These are phyloP conservation scores for Plectosphaerella cucumerina DNA, from an alignment of 2,329 filamentous ascomycete genomes.

Conservation along the genomic window DNA sequence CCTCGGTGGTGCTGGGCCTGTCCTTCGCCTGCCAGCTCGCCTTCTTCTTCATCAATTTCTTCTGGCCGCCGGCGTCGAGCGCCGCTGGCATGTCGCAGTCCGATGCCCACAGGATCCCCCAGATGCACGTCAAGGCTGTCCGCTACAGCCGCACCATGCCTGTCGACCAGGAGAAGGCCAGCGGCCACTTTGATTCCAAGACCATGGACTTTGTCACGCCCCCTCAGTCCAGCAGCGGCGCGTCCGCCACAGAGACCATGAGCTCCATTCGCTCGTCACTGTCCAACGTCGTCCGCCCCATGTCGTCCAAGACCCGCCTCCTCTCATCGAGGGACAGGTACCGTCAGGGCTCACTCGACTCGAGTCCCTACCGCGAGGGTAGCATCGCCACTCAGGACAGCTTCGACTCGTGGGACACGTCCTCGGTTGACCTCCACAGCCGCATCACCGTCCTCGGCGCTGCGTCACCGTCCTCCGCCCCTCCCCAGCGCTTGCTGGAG, in stretches of 20 bases:
- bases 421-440: constrained; percentile 58
- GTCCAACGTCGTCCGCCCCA: constrained; percentile 46
- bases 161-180: constrained; percentile 14
- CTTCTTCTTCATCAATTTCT: constrained; percentile 42
- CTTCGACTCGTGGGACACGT: constrained; percentile 75
- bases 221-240: constrained; percentile 39
- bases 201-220: constrained; percentile 35
- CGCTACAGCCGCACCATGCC: constrained; percentile 44
- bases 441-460: constrained; percentile 53
- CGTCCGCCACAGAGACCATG: constrained; percentile 40
- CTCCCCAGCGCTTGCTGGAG: constrained; percentile 55
- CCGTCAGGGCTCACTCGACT: constrained; percentile 45
- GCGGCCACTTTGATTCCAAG: constrained; percentile 23
- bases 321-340: constrained; percentile 38
- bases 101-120: constrained; percentile 22
- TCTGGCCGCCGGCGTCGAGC: constrained; percentile 24
- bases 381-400: constrained; percentile 48
- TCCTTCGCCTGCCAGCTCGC: constrained; percentile 43
- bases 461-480: constrained; percentile 33
- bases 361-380: constrained; percentile 27
- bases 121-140: constrained; percentile 45
- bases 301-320: constrained; percentile 52
- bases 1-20: constrained; percentile 39
- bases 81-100: constrained; percentile 12
- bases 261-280: constrained; percentile 45